Evolutionary conservation across 441 rosid species (phyloP), one percentile per base, ranked within the genome.

Genomic region (Isatis lusitanica): DNA sequence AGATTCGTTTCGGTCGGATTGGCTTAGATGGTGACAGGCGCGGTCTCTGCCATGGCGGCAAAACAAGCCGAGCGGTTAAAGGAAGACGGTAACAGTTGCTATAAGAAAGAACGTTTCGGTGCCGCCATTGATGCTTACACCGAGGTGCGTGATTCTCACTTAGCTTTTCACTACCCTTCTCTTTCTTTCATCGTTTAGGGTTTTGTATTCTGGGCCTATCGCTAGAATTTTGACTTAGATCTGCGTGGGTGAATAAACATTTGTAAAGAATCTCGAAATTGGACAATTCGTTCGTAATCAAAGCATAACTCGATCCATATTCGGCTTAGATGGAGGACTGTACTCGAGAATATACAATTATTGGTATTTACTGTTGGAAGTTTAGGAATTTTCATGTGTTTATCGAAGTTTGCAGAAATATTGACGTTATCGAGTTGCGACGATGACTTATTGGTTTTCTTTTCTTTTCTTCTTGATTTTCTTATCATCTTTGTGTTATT

Each of bases 91-190:
- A 94, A 94, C 66, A 36, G 17, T 56, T 92, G 75, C 82, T 94
- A 85, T 68, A 78, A 60, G 61, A 89, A 85, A 73, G 77, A 74
- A 30, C 97, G 98, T 16, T 89, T 86, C 59, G 97, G 89, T n/a
- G 98, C 98, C 13, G 99, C 99, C 53, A 89, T 94, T 40, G 99
- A 94, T 61, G 98, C 98, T 35, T 94, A 92, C 38, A 94, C 98
- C 0, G 99, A 86, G 96, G 99, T 94, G 31, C 46, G 15, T 28
- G 43, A 2, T 21, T 42, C 17, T 51, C 63, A 5, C 38, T 9
- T n/a, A 1, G 0, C 2, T 60, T 71, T 56, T 16, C 12, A 6
- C 24, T 4, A 43, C 6, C 40, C 15, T 33, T 43, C 12, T 18
- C n/a, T 48, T 26, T 26, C 12, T 15, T 16, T 42, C 48, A 28